A percentile compares a stretch with the other conserved stretches of the same genome.
phyloP scores from a whole-genome alignment of 2,329 filamentous ascomycete species.

The Xylogone sp. region DNA sequence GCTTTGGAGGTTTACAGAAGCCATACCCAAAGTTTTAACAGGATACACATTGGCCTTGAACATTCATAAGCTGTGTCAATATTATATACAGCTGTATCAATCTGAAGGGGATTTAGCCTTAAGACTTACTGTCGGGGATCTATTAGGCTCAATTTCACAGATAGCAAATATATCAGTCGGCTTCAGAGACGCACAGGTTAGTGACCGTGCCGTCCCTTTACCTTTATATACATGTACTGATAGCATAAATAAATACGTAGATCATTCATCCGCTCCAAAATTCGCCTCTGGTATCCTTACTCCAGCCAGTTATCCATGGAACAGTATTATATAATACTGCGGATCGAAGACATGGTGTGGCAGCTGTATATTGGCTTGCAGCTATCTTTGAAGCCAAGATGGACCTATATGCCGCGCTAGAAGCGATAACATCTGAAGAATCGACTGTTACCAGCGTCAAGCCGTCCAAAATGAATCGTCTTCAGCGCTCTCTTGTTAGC shows the following conservation, averaged over 20 bases:
- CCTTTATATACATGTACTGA: conserved; percentile 28
- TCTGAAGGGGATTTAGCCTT: conserved; percentile 17
- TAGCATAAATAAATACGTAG: conserved; percentile 33
- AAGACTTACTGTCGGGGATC: conserved; percentile 16
- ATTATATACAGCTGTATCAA: conserved; percentile 21
- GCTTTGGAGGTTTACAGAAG: conserved; percentile 22
- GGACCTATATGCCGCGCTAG: conserved; percentile 39
- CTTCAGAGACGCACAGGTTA: conserved; percentile 41
- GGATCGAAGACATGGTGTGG: conserved; percentile 5
- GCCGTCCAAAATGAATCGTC: conserved; percentile 47
- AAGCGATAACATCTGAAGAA: conserved; percentile 37
- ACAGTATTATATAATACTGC: neutral
- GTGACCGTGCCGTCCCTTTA: conserved; percentile 27
- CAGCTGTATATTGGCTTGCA: conserved; percentile 43
- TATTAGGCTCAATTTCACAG: conserved; percentile 19
- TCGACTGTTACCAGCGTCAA: conserved; percentile 44
- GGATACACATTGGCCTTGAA: neutral
- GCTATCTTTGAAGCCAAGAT: conserved; percentile 47
- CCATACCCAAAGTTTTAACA: conserved; percentile 2
- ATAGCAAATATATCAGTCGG: conserved; percentile 16
- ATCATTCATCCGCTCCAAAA: conserved; percentile 60
- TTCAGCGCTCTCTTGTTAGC: conserved; percentile 56
- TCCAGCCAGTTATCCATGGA: conserved; percentile 33
- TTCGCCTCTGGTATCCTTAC: conserved; percentile 43
- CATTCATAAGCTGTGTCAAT: conserved; percentile 6